Evolutionary conservation across 495 filamentous ascomycete genomes (phyloP).

Genomic region (Neurospora hispaniola): DNA sequence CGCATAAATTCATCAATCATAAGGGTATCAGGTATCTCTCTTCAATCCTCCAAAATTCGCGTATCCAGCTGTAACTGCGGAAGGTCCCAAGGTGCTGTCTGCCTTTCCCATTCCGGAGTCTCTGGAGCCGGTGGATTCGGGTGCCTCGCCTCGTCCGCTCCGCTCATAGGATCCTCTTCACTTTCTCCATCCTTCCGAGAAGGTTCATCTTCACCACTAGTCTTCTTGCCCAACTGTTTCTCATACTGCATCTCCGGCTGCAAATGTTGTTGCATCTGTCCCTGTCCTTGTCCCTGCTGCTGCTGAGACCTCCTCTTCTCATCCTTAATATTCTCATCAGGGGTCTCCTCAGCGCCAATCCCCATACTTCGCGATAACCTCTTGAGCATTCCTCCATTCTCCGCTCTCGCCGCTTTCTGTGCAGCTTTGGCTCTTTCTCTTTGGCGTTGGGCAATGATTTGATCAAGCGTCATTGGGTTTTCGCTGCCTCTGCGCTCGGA

Average conservation of each 20-base stretch:
- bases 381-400: neutral
- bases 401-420: neutral
- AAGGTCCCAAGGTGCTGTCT: neutral
- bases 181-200: neutral
- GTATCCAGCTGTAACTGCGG: neutral
- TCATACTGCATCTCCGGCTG: neutral
- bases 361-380: neutral
- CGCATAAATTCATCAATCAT: neutral
- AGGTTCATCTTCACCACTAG: neutral
- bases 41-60: neutral
- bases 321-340: neutral
- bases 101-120: neutral
- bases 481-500: neutral
- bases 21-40: neutral
- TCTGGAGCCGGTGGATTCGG: neutral
- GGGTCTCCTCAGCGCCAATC: neutral
- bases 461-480: neutral
- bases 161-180: neutral
- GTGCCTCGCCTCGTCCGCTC: neutral
- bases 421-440: neutral
- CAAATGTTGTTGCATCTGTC: neutral
- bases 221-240: neutral
- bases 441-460: neutral
- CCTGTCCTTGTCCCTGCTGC: neutral
- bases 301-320: neutral